Evolutionary conservation across 148 eudicot species (phyloP).

Genomic region (Vaccinium macrocarpon): DNA sequence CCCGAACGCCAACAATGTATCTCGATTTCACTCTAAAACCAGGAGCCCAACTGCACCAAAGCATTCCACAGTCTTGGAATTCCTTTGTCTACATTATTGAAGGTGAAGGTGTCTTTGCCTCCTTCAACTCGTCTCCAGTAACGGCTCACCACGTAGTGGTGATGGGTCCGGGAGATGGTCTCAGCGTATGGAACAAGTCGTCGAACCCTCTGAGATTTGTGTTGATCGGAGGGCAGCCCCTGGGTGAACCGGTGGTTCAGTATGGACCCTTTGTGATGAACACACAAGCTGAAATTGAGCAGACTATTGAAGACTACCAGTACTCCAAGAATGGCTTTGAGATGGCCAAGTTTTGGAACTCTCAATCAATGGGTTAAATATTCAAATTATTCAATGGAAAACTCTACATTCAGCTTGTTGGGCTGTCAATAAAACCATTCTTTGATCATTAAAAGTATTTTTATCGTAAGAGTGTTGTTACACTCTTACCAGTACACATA

Average conservation of each 20-base stretch:
- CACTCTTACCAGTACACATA: no score
- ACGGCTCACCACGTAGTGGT: slow-evolving; percentile 65
- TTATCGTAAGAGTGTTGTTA: no score
- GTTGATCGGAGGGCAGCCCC: slow-evolving; percentile 74
- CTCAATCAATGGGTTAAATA: slow-evolving; percentile 27
- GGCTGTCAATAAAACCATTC: no score
- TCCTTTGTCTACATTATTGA: slow-evolving; percentile 67
- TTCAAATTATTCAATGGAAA: background rate
- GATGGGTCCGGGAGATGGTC: slow-evolving; percentile 78
- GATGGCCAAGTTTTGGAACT: slow-evolving; percentile 70
- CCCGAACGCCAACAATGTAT: slow-evolving; percentile 91
- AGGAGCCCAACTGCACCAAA: slow-evolving; percentile 56
- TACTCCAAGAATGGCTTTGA: slow-evolving; percentile 81
- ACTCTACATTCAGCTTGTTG: no score
- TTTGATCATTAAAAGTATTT: no score
- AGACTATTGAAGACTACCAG: slow-evolving; percentile 76
- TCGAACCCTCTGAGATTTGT: slow-evolving; percentile 51
- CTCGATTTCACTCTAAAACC: slow-evolving; percentile 77
- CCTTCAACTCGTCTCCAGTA: slow-evolving; percentile 31
- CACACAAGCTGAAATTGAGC: slow-evolving; percentile 76
- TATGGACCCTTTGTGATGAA: slow-evolving; percentile 99
- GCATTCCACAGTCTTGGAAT: slow-evolving; percentile 67
- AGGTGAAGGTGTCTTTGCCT: slow-evolving; percentile 77
- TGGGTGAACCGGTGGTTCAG: slow-evolving; percentile 85
- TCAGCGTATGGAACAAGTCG: slow-evolving; percentile 69